Evolutionary conservation across 2,329 filamentous ascomycete genomes (phyloP), one percentile per base, ranked within the genome.

Genomic region (Elsinoe arachidis): DNA sequence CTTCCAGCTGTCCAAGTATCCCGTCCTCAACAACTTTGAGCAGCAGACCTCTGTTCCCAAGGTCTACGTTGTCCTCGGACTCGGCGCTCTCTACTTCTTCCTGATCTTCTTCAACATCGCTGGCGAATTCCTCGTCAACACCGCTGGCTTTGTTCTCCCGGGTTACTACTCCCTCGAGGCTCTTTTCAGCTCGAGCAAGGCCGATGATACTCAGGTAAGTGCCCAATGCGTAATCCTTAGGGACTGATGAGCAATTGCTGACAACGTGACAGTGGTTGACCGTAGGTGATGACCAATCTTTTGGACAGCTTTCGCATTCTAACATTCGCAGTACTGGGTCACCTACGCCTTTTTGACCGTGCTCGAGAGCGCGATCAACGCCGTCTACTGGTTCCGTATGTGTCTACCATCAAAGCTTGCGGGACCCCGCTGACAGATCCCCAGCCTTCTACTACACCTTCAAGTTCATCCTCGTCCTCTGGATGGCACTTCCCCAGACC

Each of bases 371-470:
- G 80, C 87, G 61, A 76, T 95, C 69, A 90, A 81, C 75, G 87
- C 90, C 62, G 87, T 92, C 62, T 93, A 93, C 82, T 95, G 88
- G 88, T 90, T 95, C 80, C 87, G 72, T 74, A 68, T 59, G 72
- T 69, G 34, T 38, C 54, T 34, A 7, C 15, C 2, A 6, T 17
- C 6, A 44, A 26, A 10, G 54, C 21, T 14, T 23, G 38, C 15
- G 34, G n/a, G 19, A 55, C 33, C 41, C 30, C 33, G 52, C 63
- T 68, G 55, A 69, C 57, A 39, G 35, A 34, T 7, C 26, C 7
- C n/a, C 58, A 74, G 75, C 93, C 71, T 99, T 99, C 80, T 99
- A 99, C 87, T 99, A 89, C 78, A 92, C 91, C 72, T 97, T 99
- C 87, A 99, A 99, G 83, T 96, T 99, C 72, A 79, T 95, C 71